Base-by-base conservation (phyloP, 495 filamentous ascomycete genomes). In the Penicillium pancosmium region DNA sequence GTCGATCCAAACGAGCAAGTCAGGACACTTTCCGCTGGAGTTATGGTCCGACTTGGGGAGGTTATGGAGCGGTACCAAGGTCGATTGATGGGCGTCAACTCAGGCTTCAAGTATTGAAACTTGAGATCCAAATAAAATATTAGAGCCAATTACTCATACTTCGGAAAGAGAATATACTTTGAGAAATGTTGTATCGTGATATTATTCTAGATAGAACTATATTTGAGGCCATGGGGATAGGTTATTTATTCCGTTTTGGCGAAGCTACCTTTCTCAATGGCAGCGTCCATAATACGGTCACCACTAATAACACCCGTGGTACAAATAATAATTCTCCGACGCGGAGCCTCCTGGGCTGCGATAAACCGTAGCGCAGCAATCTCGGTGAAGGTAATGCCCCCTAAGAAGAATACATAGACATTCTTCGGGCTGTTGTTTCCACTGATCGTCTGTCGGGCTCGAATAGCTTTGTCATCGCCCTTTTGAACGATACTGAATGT, bases 311-410 rank as follows among this genome's bases (percentile, higher is more conserved):
- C 86, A 44, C 88, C 88, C 9, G 94, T 99, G 25, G 94, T 92
- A 68, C 88, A 92, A 73, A 99, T 92, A 50, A 99, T 77, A 56
- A 99, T 87, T 73, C 89, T 90, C 73, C 90, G 85, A 73, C 71
- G 82, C 75, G 89, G 89, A 71, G 92, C 90, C 82, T 96, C 89
- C 74, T 91, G 86, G 65, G 85, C 87, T 38, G 89, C 91, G 64
- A 98, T 88, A 74, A 96, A 97, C 61, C 95, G 82, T 73, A 98
- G 67, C 23, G 94, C 95, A 43, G 94, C 92, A 70, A 98, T 93
- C 78, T 99, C 94, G 8, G 93, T 95, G 64, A 93, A 96, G 1
- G 89, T 96, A 50, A 97, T 89, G 2, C 94, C 94, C 25, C 94
- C 94, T 55, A 99, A 77, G 75, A 97, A 97, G 69, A 97, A 94